Evolutionary conservation across 495 filamentous ascomycete species (phyloP), one percentile per base, ranked within the genome.

Genomic region (Mytilinidion resinicola): DNA sequence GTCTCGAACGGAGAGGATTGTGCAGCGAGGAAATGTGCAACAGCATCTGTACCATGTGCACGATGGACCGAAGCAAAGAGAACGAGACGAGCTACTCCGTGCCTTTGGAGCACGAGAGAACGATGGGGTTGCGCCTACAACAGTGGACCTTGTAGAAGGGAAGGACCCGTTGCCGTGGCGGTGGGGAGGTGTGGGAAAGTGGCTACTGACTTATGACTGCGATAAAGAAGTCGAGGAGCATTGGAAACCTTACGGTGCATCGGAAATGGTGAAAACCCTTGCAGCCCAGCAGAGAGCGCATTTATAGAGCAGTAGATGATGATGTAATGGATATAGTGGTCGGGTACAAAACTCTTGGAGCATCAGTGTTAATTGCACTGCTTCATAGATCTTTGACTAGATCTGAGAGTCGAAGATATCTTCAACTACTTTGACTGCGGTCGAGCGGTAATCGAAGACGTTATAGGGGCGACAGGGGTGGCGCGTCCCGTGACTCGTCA

Each of bases 31-130:
- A 3, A 76, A 77, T 1, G 64, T 70, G 9, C 77, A 81, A 42
- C 77, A 79, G 20, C 62, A 77, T 53, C 69, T 77, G 0, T 75
- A 82, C 52, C 81, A 84, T 57, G 64, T 83, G 19, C 74, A 73
- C 14, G 80, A 84, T 57, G 81, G 81, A 0, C 69, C 70, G 6
- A 74, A 77, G 50, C 81, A 82, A 56, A 55, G 69, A 36, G 75
- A 78, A 25, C 71, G 81, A 10, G 81, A 84, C 57, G 37, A 25
- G 36, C 21, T 57, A 35, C 35, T 60, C 9, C 43, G 46, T n/a
- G 20, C 10, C 2, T 60, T 60, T 54, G 52, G 46, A 0, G 8
- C 39, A 3, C 55, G 59, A 14, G 59, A 64, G 35, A 57, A 57
- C 7, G 51, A 35, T 21, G 62, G 30, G 15, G 43, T 15, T 9